A percentile compares a stretch with the other conserved stretches of the same genome.
These are phyloP conservation scores for Puccinia coronata DNA, from an alignment of 1,284 basidiomycete genomes.

Conservation along the genomic window DNA sequence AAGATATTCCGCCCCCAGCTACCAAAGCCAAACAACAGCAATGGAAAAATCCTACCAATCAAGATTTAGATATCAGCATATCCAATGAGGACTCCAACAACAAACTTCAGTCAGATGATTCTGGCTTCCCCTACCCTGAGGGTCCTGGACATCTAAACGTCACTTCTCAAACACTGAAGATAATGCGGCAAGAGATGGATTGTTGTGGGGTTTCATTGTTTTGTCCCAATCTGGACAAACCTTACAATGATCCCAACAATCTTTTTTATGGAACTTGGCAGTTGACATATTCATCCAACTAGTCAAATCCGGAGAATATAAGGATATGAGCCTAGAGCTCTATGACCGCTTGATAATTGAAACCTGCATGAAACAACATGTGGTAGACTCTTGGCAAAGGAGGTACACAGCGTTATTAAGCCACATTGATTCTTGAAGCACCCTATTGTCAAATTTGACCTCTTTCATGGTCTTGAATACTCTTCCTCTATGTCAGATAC, in stretches of 20 bases:
- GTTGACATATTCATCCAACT: constrained; percentile 4
- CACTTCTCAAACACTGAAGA: background rate
- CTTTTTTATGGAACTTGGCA: constrained; percentile 5
- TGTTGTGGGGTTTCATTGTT: background rate
- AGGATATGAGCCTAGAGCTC: background rate
- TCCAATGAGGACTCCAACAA: background rate
- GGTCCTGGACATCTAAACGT: constrained; percentile 13
- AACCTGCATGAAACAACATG: background rate
- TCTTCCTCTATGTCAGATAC: no score
- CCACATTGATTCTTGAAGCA: background rate
- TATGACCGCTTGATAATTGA: background rate
- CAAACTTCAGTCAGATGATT: background rate
- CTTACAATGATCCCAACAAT: background rate
- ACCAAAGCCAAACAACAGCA: background rate
- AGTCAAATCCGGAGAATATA: constrained; percentile 9
- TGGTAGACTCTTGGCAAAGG: background rate
- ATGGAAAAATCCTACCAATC: background rate
- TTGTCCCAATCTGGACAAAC: constrained; percentile 7
- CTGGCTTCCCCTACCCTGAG: constrained; percentile 17
- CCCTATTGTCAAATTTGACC: background rate
- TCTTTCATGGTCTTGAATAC: background rate
- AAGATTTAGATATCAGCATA: background rate
- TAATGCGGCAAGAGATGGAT: constrained; percentile 15
- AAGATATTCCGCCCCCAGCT: background rate
- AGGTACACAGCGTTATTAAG: background rate